Percentiles rank a stretch among this genome's conserved stretches.
phyloP scores from a whole-genome alignment of 1,284 basidiomycete species.

The Apiotrichum gamsii region DNA sequence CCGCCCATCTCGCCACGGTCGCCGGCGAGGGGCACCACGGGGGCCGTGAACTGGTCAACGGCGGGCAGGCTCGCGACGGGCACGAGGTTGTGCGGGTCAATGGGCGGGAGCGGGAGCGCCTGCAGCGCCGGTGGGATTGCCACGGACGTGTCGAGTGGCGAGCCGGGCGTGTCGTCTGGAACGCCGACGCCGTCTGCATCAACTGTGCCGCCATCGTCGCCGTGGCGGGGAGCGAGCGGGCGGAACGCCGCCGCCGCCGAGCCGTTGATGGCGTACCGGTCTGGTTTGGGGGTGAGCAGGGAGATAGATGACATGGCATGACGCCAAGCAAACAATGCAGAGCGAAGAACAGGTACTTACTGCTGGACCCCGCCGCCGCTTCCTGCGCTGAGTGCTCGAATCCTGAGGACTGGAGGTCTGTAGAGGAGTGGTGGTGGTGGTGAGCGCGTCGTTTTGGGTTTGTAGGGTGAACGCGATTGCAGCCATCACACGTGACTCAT shows the following conservation, averaged over 20 bases:
- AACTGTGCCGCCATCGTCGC: neutral
- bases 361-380: neutral
- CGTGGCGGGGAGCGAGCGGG: neutral
- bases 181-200: neutral
- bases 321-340: neutral
- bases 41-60: constrained; percentile 4
- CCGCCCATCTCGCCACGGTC: constrained; percentile 44
- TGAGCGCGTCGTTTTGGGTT: neutral
- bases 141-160: constrained; percentile 17
- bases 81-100: constrained; percentile 5
- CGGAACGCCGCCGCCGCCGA: neutral
- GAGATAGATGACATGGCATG: neutral
- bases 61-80: constrained; percentile 1
- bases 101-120: constrained; percentile 4
- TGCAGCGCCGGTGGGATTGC: constrained; percentile 18
- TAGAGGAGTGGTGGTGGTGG: too few species aligned
- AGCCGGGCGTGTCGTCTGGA: constrained; percentile 9
- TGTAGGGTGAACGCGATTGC: neutral
- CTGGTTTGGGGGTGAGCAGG: neutral
- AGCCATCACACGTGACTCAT: neutral
- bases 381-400: neutral
- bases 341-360: neutral
- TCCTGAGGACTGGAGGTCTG: neutral
- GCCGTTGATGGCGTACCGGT: too few species aligned
- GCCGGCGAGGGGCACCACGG: neutral